Evolutionary conservation across 2,329 filamentous ascomycete genomes (phyloP), one percentile per base, ranked within the genome.

Genomic region (Fusarium hainanense): DNA sequence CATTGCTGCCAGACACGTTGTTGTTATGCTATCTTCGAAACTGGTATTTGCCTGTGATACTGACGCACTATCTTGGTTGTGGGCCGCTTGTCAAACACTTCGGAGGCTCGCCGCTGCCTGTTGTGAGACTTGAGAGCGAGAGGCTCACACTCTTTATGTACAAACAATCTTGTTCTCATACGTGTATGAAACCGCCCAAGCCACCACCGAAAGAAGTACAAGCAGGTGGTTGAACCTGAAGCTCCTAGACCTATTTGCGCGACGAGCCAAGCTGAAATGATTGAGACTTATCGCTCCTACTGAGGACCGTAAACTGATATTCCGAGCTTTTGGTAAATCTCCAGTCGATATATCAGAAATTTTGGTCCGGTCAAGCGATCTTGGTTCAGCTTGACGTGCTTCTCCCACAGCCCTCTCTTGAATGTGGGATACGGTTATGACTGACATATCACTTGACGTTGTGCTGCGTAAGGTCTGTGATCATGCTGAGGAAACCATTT

Each of bases 51-150:
- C 32, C 42, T 60, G 54, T 69, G 32, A 42, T 62, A 61, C 58
- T 52, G 30, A 40, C 11, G 20, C 57, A 41, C 50, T 52, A 37
- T 20, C 21, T 56, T 49, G 40, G 18, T 54, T 55, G 37, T 60
- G 48, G 34, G 48, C 49, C 21, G 42, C 25, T 59, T 58, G 47
- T 54, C 40, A 62, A 43, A 49, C 61, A 47, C 32, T 25, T 55
- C 18, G 30, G 27, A 71, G 61, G 62, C 54, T 61, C 37, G 43
- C 57, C 41, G 51, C 70, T 72, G 59, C 52, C 61, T 70, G 58
- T 46, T 47, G 68, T 74, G 58, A 51, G 51, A 74, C 72, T 66
- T 25, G 30, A 32, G 32, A 41, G 58, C 51, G 23, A 62, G 49
- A 57, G 32, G 48, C 16, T 20, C 37, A 54, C 54, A 41, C 14